A percentile compares a stretch with the other conserved stretches of the same genome.
phyloP scores from a whole-genome alignment of 164 flowering plant genomes.

The Hamamelis virginiana region DNA sequence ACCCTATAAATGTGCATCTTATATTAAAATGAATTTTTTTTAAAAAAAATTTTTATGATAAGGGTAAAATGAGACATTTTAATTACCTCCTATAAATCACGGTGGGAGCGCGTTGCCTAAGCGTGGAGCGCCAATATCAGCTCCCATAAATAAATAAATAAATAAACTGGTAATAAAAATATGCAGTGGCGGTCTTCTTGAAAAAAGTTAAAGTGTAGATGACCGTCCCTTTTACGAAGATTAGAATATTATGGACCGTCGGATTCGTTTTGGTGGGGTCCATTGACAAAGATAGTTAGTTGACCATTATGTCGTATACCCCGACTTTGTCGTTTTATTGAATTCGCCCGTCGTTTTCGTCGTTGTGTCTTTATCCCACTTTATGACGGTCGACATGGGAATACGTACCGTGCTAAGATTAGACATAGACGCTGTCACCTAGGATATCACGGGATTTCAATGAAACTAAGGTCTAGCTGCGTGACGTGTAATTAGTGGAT shows the following conservation, averaged over 20 bases:
- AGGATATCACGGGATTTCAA: background rate
- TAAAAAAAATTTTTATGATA: too few species aligned
- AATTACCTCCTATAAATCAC: too few species aligned
- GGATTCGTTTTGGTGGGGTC: conserved; percentile 6
- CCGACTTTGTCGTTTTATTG: conserved; percentile 12
- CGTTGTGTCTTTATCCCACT: conserved; percentile 10
- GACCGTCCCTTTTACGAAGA: background rate
- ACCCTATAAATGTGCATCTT: too few species aligned
- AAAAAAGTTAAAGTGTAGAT: background rate
- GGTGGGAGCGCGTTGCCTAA: too few species aligned
- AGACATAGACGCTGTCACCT: conserved; percentile 1
- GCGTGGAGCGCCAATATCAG: too few species aligned
- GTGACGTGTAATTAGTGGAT: too few species aligned
- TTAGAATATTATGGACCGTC: background rate
- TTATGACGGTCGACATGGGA: conserved; percentile 19
- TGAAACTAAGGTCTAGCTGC: too few species aligned
- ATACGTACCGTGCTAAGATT: conserved; percentile 2
- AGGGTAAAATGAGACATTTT: too few species aligned
- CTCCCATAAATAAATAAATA: too few species aligned
- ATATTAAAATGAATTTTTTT: too few species aligned
- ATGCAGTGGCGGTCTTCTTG: background rate
- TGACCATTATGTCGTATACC: conserved; percentile 10
- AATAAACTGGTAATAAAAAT: too few species aligned
- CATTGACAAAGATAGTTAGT: conserved; percentile 9
- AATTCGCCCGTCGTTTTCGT: conserved; percentile 20